Conservation (phyloP, 176 grass and related monocot genomes). For the Carex littledalei region DNA sequence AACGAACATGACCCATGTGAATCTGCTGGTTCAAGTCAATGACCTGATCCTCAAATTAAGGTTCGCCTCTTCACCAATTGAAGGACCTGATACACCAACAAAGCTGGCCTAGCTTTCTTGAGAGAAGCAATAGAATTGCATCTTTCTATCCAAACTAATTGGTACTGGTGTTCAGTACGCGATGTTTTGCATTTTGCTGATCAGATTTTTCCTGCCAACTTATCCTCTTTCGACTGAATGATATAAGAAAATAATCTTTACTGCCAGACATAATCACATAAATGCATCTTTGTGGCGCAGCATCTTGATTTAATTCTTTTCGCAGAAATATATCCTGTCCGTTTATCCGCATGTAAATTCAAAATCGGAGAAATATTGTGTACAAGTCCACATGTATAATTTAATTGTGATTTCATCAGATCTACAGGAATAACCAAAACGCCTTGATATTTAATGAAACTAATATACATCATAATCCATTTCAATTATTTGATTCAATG, state of each 20-base stretch:
- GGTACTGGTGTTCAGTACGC: not conserved
- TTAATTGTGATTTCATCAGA: not conserved
- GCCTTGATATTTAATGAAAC: not conserved
- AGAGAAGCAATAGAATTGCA: not conserved
- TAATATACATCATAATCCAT: not conserved
- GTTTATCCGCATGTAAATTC: not conserved
- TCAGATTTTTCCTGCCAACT: not conserved
- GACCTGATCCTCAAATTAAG: not conserved
- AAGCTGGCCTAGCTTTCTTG: not conserved
- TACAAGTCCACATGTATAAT: not conserved
- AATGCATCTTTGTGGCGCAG: not conserved
- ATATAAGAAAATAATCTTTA: not conserved
- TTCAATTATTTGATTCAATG: not conserved
- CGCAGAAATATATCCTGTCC: not conserved
- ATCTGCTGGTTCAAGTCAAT: not conserved
- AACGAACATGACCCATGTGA: not conserved
- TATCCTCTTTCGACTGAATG: not conserved
- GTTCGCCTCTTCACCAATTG: not conserved
- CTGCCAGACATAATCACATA: not conserved
- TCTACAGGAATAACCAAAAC: not conserved
- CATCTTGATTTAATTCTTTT: not conserved
- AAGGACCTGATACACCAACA: not conserved
- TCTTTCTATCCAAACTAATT: not conserved
- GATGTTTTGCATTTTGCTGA: not conserved
- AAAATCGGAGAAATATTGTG: not conserved